These are phyloP conservation scores for Paramarasmius palmivorus DNA, from an alignment of 1,284 basidiomycete genomes.

Conservation along the genomic window DNA sequence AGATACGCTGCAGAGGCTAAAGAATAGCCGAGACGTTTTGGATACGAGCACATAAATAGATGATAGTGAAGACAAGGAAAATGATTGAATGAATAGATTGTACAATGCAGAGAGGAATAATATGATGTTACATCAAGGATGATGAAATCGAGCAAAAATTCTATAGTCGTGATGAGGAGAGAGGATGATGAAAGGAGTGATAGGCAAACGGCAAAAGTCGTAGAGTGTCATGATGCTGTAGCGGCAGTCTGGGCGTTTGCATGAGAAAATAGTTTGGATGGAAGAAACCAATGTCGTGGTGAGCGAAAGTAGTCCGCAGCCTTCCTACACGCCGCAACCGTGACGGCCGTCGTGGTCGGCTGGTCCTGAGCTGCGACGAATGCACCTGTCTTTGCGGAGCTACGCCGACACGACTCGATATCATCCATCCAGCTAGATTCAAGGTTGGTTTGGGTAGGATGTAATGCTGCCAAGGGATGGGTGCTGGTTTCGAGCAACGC, in stretches of 20 bases:
- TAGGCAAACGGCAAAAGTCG: not conserved
- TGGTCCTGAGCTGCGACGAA: too few species aligned
- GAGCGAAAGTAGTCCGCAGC: constrained; percentile 43
- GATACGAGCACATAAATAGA: too few species aligned
- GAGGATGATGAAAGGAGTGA: not conserved
- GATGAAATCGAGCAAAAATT: not conserved
- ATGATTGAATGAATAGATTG: too few species aligned
- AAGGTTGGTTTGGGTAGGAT: constrained; percentile 13
- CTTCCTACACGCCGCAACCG: constrained; percentile 31
- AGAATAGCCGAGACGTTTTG: too few species aligned
- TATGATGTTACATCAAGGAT: constrained; percentile 1
- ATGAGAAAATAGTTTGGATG: constrained; percentile 50
- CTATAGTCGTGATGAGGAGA: not conserved
- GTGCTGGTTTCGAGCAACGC: not conserved
- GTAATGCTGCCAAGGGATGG: constrained; percentile 16
- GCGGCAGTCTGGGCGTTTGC: constrained; percentile 20
- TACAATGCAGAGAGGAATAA: too few species aligned
- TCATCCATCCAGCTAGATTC: not conserved
- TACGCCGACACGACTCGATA: not conserved
- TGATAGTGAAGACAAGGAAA: too few species aligned
- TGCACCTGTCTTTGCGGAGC: constrained; percentile 17
- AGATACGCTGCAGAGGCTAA: too few species aligned
- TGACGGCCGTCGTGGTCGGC: constrained; percentile 31
- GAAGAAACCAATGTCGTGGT: constrained; percentile 59
- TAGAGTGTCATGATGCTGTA: not conserved